Base-by-base conservation (phyloP, 352 stramenopile genomes). In the Phytopythium cucurbitacearum region DNA sequence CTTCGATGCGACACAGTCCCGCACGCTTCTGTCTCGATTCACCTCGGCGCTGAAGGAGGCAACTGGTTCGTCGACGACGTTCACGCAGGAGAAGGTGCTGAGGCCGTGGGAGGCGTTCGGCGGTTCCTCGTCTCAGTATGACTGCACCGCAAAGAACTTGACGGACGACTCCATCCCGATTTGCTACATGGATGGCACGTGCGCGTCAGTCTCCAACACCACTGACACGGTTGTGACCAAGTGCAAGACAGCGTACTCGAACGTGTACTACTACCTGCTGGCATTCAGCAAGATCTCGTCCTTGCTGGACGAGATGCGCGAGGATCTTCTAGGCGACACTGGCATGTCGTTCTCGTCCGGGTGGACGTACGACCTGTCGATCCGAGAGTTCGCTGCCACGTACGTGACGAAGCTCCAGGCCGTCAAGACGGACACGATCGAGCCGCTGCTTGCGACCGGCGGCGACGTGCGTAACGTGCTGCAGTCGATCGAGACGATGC, bases 181-280 rank as follows among this genome's bases (percentile, higher is more conserved):
- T 34, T 91, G 83, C 54, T 93, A 74, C 65, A 91, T 93, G 80
- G 60, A 71, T 0, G 52, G 44, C n/a, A 70, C 78, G 16, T 93
- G 82, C 41, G 41, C 38, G 0, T 33, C 51, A 1, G 57, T 43
- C 0, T 9, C 39, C n/a, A 54, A 51, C 0, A 46, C 15, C 32
- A 34, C 64, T 1, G 54, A 40, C 1, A 55, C 57, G 34, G 47
- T 51, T 0, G 64, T 72, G 36, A 57, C 63, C n/a, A 65, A 69
- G 21, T 93, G 83, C 56, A 70, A 75, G 37, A 51, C 67, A 2
- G 50, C 67, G 12, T 93, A 86, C 55, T 56, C 63, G 7, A 66
- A 66, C 16, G 75, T 73, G 16, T 88, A 85, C 65, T 69, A 77
- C 38, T 93, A 91, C 62, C 59, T 68, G 36, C 49, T 86, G 15